Evolutionary conservation across 345 rosid species (phyloP).

Genomic region (Eucalyptus erythrocorys): DNA sequence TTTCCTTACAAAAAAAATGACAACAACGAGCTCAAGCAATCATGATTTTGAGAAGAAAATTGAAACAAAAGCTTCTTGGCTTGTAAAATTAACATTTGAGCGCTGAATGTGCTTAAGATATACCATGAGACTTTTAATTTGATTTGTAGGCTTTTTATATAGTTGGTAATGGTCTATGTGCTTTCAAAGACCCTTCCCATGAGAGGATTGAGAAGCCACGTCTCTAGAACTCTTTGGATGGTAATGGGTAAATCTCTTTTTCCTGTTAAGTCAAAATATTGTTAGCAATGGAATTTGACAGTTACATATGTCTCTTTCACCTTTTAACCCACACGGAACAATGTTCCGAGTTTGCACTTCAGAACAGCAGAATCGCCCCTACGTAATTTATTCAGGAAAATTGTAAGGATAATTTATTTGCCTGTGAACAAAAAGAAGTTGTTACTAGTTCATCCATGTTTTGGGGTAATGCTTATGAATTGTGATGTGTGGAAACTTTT

Average conservation of each 20-base stretch:
- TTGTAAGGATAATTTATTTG: not conserved
- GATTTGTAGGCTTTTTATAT: not conserved
- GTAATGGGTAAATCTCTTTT: not conserved
- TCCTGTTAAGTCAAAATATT: not conserved
- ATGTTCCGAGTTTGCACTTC: not conserved
- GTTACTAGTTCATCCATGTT: not conserved
- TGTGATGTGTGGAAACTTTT: not conserved
- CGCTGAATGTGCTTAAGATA: not conserved
- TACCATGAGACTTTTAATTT: not conserved
- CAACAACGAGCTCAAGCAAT: not conserved
- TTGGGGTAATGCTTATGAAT: not conserved
- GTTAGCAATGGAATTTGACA: not conserved
- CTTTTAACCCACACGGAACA: not conserved
- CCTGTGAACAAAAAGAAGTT: not conserved
- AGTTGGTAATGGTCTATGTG: not conserved
- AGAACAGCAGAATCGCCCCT: not conserved
- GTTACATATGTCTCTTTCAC: not conserved
- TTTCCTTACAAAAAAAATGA: not conserved
- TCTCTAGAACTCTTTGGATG: not conserved
- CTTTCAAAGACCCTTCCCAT: not conserved
- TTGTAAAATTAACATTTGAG: not conserved
- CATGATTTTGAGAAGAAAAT: not conserved
- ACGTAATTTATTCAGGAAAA: not conserved
- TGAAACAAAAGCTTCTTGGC: not conserved
- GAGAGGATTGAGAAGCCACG: not conserved